Evolutionary conservation across 2,329 filamentous ascomycete species (phyloP), one percentile per base, ranked within the genome.

Genomic region (Penicillium sp.): DNA sequence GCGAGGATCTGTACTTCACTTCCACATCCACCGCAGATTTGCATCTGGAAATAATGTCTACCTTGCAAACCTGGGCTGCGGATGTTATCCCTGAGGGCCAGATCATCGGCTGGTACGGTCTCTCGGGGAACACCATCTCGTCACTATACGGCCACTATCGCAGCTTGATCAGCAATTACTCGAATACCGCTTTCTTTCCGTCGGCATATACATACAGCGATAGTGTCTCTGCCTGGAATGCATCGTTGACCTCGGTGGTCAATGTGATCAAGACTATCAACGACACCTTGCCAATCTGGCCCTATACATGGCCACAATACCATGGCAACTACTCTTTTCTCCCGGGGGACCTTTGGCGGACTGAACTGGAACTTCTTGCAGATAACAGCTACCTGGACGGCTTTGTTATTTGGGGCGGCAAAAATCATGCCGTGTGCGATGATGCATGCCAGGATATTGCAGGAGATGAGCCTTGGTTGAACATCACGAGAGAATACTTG

Each of bases 1-100:
- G 48, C 21, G 48, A 51, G n/a, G 48, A 51, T 28, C 33, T 51
- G 20, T 51, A 51, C 33, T 51, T 51, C n/a, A 51, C 33, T 23
- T 20, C 2, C 8, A 8, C 14, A 6, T 35, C 47, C 18, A 48
- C 47, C 26, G 47, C 47, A 21, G 47, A 48, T 35, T 20, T 48
- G 8, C 35, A 48, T n/a, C 47, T 48, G 2, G 28, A 48, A 30
- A 48, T 48, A 48, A 12, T 48, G 12, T 20, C n/a, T 20, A 18
- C 47, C 3, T 21, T 48, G 18, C 47, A 48, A 20, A 48, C 47
- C 9, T 48, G 47, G 47, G 47, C 47, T 35, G 47, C 47, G 23
- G 47, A 48, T 18, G 47, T 48, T 21, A 14, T 48, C 5, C 47
- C 47, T 4, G 3, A n/a, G 18, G 47, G 28, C 12, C 47, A 48